Evolutionary conservation across 148 eudicot genomes (phyloP), one percentile per base, ranked within the genome.

Genomic region (Vaccinium myrtillus): DNA sequence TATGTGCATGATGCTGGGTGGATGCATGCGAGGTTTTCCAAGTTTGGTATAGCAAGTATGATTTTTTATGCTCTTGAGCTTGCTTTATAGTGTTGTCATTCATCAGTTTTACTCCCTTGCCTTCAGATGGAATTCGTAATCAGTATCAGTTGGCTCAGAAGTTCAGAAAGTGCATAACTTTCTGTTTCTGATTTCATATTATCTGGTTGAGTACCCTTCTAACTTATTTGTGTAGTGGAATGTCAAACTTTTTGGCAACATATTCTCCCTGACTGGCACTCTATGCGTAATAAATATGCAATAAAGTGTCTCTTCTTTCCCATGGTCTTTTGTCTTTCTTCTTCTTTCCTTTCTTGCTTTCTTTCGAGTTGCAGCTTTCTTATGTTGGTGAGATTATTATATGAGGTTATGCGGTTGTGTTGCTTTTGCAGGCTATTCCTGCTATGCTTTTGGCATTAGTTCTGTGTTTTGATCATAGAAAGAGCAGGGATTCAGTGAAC

Each of bases 371-470:
- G 18, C 9, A 12, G 75, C 75, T 70, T 73, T 30, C 21, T 71
- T 73, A 8, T 46, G 5, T 8, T 21, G n/a, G 16, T 36, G 1
- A 73, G 77, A 8, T 36, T 15, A 79, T 55, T 79, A 30, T 27
- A 70, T 85, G 59, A 87, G 18, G 46, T 43, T 77, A 77, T 39
- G 5, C 11, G 36, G 25, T 75, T 79, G 21, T 82, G 69, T 63
- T 87, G 80, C 30, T 85, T 82, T 86, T 91, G 88, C 88, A 97
- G 99, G 99, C 99, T 78, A 97, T 97, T 88, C 99, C 98, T 76
- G 95, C 94, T 25, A 97, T 97, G 99, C 96, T 97, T 73, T 86
- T 97, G 79, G 98, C 99, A 2, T 89, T 97, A 78, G 98, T 97
- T 86, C 91, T 97, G 50, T 91, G 93, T 84, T 97, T 97, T 83